These are phyloP conservation scores for Plantago coronopus DNA, from an alignment of 305 asterid species.

Conservation along the genomic window DNA sequence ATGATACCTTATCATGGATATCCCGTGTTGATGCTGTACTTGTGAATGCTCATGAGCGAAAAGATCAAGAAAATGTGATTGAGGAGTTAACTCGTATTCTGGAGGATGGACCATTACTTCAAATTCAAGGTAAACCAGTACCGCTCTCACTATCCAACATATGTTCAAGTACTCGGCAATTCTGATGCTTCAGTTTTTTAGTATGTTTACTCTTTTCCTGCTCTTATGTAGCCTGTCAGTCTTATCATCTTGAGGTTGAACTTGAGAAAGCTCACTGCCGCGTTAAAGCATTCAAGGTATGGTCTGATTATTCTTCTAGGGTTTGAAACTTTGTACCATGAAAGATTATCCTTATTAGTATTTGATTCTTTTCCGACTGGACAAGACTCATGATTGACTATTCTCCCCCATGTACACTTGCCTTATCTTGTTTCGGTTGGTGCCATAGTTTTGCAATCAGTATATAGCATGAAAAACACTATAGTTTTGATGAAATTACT, in stretches of 20 bases:
- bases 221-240: constrained; percentile 54
- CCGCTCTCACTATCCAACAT: constrained; percentile 15
- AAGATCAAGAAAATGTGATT: constrained; percentile 72
- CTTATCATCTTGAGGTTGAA: constrained; percentile 70
- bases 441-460: constrained; percentile 3
- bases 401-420: no score
- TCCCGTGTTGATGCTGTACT: constrained; percentile 59
- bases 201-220: constrained; percentile 15
- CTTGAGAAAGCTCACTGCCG: constrained; percentile 77
- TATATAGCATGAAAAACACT: constrained; percentile 9
- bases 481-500: constrained; percentile 18
- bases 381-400: no score
- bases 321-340: not conserved
- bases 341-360: constrained; percentile 9
- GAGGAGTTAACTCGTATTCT: constrained; percentile 62
- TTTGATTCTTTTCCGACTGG: no score
- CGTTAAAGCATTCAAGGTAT: constrained; percentile 79
- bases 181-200: constrained; percentile 17
- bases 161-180: constrained; percentile 7
- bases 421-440: no score
- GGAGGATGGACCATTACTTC: constrained; percentile 58
- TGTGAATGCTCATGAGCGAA: constrained; percentile 45
- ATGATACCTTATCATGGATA: constrained; percentile 73
- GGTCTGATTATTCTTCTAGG: not conserved
- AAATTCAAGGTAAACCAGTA: constrained; percentile 52